Conservation (phyloP, 352 stramenopile genomes). For the Phytophthora idaei region DNA sequence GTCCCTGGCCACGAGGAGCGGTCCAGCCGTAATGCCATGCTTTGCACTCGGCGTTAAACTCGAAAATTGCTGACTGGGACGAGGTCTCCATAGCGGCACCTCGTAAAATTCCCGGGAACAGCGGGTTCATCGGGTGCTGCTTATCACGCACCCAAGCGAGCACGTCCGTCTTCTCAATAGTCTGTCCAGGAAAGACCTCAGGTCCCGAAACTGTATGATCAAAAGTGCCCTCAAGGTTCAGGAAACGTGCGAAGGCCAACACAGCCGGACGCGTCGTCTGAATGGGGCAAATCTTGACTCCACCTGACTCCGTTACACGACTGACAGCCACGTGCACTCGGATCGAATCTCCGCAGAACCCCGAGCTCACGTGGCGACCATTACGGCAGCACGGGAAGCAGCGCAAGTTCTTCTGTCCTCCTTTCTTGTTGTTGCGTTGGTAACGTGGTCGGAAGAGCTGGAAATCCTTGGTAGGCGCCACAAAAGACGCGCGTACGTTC, state of each 20-base stretch:
- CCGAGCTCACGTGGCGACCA: constrained; percentile 78
- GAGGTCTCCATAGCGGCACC: constrained; percentile 81
- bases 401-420: constrained; percentile 88
- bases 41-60: constrained; percentile 90
- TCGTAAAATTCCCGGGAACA: constrained; percentile 77
- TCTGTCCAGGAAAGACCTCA: constrained; percentile 77
- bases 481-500: constrained; percentile 80
- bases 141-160: constrained; percentile 72
- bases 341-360: constrained; percentile 89
- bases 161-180: constrained; percentile 74
- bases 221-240: constrained; percentile 78
- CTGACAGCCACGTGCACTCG: constrained; percentile 81
- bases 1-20: constrained; percentile 69
- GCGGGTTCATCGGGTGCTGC: constrained; percentile 76
- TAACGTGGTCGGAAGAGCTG: constrained; percentile 83
- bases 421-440: constrained; percentile 92
- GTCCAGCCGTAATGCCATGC: constrained; percentile 91
- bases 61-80: constrained; percentile 82
- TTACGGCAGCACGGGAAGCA: constrained; percentile 89
- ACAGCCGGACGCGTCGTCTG: constrained; percentile 66
- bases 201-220: constrained; percentile 71
- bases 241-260: constrained; percentile 69
- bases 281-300: constrained; percentile 85
- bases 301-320: constrained; percentile 73
- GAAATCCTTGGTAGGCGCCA: constrained; percentile 79